Evolutionary conservation across 2,329 filamentous ascomycete species (phyloP).

Genomic region (Bipolaris sorokiniana): DNA sequence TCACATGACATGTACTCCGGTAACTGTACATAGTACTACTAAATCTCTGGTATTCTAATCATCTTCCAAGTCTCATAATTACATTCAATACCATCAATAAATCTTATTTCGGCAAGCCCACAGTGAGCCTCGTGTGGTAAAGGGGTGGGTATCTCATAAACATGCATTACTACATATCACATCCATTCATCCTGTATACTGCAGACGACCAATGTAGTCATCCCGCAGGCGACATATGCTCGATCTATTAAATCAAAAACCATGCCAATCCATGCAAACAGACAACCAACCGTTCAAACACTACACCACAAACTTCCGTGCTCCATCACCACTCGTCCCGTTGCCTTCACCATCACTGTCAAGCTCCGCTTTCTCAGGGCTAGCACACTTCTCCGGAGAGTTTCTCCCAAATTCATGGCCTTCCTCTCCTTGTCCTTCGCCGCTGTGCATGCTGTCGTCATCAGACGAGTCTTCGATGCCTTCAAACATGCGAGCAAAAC

Average conservation of each 20-base stretch:
- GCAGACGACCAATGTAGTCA: not conserved
- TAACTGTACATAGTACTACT: not conserved
- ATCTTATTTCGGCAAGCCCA: not conserved
- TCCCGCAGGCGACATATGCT: not conserved
- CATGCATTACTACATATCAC: conserved; percentile 14
- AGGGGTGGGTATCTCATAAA: conserved; percentile 13
- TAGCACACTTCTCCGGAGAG: conserved; percentile 11
- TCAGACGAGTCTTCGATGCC: conserved; percentile 41
- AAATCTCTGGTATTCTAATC: not conserved
- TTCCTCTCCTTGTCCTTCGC: conserved; percentile 13
- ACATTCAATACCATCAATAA: no score
- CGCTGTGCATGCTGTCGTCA: conserved; percentile 29
- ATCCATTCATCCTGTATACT: conserved; percentile 6
- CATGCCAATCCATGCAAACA: not conserved
- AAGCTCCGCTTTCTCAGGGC: conserved; percentile 7
- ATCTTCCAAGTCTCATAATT: not conserved
- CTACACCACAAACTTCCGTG: conserved; percentile 2
- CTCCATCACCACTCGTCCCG: not conserved
- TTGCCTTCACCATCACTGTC: not conserved
- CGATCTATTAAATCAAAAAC: not conserved
- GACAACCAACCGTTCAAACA: not conserved
- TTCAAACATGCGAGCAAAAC: conserved; percentile 44
- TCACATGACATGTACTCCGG: conserved; percentile 4
- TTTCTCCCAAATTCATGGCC: conserved; percentile 10
- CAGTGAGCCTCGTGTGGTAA: not conserved